Conservation (phyloP, 768 basidiomycete species). For the Trametes cingulata region DNA sequence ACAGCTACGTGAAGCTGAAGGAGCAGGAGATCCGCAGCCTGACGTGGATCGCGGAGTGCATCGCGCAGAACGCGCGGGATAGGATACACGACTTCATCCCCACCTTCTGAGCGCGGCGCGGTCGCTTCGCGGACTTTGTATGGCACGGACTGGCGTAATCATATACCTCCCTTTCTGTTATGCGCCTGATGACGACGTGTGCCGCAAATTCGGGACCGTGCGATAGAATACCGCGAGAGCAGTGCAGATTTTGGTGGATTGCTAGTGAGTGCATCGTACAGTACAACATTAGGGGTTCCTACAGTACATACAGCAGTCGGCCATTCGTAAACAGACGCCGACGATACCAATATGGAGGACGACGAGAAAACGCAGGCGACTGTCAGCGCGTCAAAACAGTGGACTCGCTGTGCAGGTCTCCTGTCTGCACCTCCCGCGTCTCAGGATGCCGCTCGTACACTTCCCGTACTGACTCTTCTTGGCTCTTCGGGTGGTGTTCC, state of each 20-base stretch:
- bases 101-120: conserved; percentile 64
- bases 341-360: background rate
- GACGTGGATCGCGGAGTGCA: conserved; percentile 97
- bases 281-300: conserved; percentile 7
- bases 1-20: conserved; percentile 89
- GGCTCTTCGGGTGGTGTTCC: background rate
- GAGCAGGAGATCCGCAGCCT: conserved; percentile 89
- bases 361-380: background rate
- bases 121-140: conserved; percentile 5
- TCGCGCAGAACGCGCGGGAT: conserved; percentile 94
- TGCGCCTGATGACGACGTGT: too few species aligned
- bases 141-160: conserved; percentile 18
- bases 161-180: conserved; percentile 17
- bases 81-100: conserved; percentile 95
- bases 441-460: conserved; percentile 22
- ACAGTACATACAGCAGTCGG: background rate
- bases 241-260: too few species aligned
- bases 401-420: conserved; percentile 18
- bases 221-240: too few species aligned
- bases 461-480: conserved; percentile 9
- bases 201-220: too few species aligned
- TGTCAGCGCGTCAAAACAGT: background rate
- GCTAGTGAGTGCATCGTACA: background rate
- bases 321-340: too few species aligned
- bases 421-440: conserved; percentile 17